Evolutionary conservation across 352 stramenopile genomes (phyloP).

Genomic region (Pythium rhizo-oryzae): DNA sequence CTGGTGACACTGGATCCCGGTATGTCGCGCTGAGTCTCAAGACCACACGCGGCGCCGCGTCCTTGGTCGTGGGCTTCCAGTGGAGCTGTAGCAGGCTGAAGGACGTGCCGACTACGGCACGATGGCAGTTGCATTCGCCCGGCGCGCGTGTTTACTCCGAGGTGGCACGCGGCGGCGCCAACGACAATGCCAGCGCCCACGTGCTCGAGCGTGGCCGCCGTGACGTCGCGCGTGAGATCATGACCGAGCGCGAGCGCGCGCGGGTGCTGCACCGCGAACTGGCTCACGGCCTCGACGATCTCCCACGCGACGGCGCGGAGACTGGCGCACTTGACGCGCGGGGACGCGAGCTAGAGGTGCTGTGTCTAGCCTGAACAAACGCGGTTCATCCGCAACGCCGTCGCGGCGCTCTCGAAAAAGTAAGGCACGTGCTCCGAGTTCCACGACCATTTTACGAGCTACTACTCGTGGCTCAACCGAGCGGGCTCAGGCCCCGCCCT

Average conservation of each 20-base stretch:
- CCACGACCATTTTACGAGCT: too few species aligned
- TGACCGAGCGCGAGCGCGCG: background rate
- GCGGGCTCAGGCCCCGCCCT: too few species aligned
- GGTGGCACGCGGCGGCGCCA: too few species aligned
- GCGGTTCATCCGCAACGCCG: too few species aligned
- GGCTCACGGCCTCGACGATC: constrained; percentile 48
- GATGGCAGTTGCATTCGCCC: constrained; percentile 29
- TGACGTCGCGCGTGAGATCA: constrained; percentile 12
- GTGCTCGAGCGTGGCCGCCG: background rate
- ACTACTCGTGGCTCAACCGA: too few species aligned
- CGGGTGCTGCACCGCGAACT: constrained; percentile 29
- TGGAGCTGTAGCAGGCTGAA: constrained; percentile 21
- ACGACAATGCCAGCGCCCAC: constrained; percentile 2
- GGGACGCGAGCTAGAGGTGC: constrained; percentile 53
- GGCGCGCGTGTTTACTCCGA: constrained; percentile 5
- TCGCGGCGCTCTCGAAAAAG: too few species aligned
- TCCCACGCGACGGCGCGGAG: constrained; percentile 57
- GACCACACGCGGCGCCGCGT: too few species aligned
- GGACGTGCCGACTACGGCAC: constrained; percentile 27
- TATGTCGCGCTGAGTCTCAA: too few species aligned
- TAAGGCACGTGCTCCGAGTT: too few species aligned
- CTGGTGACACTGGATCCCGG: too few species aligned
- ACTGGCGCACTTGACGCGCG: constrained; percentile 34
- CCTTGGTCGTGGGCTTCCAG: constrained; percentile 9
- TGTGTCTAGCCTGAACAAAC: constrained; percentile 40